phyloP scores from a whole-genome alignment of 2,329 filamentous ascomycete genomes.

The Biscogniauxia marginata region DNA sequence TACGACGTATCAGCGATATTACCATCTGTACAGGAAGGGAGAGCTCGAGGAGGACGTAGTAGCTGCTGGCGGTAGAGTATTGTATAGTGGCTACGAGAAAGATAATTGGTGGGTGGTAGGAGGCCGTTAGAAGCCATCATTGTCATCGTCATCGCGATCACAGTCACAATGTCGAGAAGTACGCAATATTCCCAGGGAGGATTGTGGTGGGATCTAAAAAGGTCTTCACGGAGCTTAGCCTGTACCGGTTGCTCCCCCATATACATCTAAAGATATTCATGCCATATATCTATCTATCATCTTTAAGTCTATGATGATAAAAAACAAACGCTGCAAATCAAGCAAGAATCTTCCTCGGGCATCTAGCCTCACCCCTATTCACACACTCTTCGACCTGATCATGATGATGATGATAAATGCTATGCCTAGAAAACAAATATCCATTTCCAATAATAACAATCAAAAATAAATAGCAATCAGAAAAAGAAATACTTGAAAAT shows the following conservation, averaged over 20 bases:
- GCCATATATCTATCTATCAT: neutral
- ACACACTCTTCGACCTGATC: neutral
- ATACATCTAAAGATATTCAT: slow-evolving; percentile 4
- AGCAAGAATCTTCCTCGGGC: neutral
- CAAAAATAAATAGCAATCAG: neutral
- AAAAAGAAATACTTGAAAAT: neutral
- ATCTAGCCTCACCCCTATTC: neutral
- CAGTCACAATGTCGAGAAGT: slow-evolving; percentile 11
- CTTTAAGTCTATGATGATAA: neutral
- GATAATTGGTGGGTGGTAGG: slow-evolving; percentile 97
- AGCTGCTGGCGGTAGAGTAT: slow-evolving; percentile 70
- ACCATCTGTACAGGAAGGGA: slow-evolving; percentile 84
- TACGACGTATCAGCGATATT: slow-evolving; percentile 81
- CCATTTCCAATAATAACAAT: neutral
- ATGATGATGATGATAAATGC: neutral
- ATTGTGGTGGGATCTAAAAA: neutral
- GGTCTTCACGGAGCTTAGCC: too few species aligned
- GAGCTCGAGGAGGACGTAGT: slow-evolving; percentile 81
- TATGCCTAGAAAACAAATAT: neutral
- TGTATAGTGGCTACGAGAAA: slow-evolving; percentile 87
- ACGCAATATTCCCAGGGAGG: too few species aligned
- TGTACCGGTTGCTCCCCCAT: neutral
- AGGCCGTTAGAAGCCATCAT: slow-evolving; percentile 27
- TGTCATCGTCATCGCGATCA: slow-evolving; percentile 5
- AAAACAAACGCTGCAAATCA: neutral